Conservation (phyloP, 371 early-diverging fungal species). For the Zychaea mexicana region DNA sequence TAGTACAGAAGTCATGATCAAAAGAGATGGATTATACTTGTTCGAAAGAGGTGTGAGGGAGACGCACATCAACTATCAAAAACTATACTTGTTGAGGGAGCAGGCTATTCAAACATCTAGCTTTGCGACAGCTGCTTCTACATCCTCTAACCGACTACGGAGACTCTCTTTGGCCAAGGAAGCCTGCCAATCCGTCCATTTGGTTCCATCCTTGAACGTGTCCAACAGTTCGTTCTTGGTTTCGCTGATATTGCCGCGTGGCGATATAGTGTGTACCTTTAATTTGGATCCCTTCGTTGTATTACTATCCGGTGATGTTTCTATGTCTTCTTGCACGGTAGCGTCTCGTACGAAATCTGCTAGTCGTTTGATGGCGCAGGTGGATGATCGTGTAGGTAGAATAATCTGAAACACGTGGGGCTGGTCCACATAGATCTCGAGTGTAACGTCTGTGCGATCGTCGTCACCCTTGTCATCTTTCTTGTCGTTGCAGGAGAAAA, state of each 20-base stretch:
- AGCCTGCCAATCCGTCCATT: conserved; percentile 32
- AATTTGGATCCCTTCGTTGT: too few species aligned
- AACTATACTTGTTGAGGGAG: too few species aligned
- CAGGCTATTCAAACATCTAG: background rate
- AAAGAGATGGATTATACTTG: too few species aligned
- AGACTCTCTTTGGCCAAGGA: conserved; percentile 26
- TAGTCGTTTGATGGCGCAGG: conserved; percentile 13
- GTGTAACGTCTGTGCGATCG: conserved; percentile 17
- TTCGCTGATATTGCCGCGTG: conserved; percentile 26
- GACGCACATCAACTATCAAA: too few species aligned
- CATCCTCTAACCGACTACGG: conserved; percentile 21
- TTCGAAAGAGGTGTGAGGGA: too few species aligned
- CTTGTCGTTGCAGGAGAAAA: background rate
- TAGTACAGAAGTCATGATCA: too few species aligned
- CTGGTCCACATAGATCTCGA: conserved; percentile 69
- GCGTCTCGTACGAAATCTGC: background rate
- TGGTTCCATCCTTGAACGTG: conserved; percentile 9
- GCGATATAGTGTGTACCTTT: conserved; percentile 15
- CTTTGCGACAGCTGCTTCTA: conserved; percentile 4
- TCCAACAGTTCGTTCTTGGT: conserved; percentile 16
- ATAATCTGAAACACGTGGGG: conserved; percentile 78
- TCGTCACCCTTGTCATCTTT: background rate
- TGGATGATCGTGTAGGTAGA: conserved; percentile 23
- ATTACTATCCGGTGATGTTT: too few species aligned
- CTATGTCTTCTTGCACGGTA: too few species aligned